Percentiles rank a stretch among this genome's conserved stretches.
Conservation (phyloP, 352 stramenopile genomes). For the Bremia lactucae region DNA sequence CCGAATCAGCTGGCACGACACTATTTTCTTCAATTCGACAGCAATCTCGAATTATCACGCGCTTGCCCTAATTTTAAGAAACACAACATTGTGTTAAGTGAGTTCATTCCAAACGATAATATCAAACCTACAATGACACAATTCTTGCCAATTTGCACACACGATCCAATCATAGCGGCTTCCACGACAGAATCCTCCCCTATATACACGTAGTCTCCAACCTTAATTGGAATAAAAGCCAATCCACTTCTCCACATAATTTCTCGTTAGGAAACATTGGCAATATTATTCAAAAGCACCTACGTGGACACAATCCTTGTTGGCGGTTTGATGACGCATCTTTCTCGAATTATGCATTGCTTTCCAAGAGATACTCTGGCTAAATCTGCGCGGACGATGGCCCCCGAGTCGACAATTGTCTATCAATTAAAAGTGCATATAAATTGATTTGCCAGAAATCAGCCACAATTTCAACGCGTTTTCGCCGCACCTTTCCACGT, state of each 20-base stretch:
- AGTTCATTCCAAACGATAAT: no score
- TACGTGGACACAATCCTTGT: slow-evolving; percentile 53
- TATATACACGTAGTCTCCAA: slow-evolving; percentile 78
- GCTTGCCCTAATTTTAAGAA: slow-evolving; percentile 48
- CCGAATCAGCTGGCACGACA: slow-evolving; percentile 58
- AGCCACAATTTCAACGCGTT: no score
- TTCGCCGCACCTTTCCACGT: slow-evolving; percentile 40
- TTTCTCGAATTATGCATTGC: slow-evolving; percentile 64
- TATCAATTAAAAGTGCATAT: slow-evolving; percentile 8
- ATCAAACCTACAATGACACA: slow-evolving; percentile 64
- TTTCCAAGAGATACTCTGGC: slow-evolving; percentile 76
- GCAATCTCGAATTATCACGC: slow-evolving; percentile 76
- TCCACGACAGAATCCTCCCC: slow-evolving; percentile 66
- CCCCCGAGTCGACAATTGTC: slow-evolving; percentile 61
- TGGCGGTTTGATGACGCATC: slow-evolving; percentile 64
- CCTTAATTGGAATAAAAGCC: slow-evolving; percentile 76
- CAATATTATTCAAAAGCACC: slow-evolving; percentile 1
- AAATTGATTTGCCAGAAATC: no score
- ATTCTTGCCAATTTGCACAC: slow-evolving; percentile 76
- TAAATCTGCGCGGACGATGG: slow-evolving; percentile 71
- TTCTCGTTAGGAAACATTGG: slow-evolving; percentile 1
- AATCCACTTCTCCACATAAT: slow-evolving; percentile 30
- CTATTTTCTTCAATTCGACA: slow-evolving; percentile 78
- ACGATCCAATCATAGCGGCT: slow-evolving; percentile 73
- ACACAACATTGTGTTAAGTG: no score